A percentile compares a stretch with the other conserved stretches of the same genome.
phyloP scores from a whole-genome alignment of 441 rosid species.

The Pelargonium cotyledonis region DNA sequence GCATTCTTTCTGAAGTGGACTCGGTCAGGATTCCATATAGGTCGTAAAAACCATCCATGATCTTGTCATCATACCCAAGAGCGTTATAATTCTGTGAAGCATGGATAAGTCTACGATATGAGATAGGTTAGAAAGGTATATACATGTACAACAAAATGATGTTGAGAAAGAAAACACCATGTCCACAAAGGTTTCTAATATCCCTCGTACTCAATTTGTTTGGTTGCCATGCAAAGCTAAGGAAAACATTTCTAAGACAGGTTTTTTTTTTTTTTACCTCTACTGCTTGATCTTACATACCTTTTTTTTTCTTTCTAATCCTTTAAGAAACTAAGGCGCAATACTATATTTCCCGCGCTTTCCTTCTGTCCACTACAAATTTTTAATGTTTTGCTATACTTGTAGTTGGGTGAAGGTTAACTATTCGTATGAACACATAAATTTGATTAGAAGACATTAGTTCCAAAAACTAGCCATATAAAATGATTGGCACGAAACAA shows the following conservation, averaged over 20 bases:
- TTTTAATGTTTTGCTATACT: no score
- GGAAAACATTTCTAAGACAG: no score
- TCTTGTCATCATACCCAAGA: slow-evolving; percentile 92
- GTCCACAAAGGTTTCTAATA: slow-evolving; percentile 2
- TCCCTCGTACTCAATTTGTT: neutral
- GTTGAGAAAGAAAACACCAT: slow-evolving; percentile 17
- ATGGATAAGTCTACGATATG: slow-evolving; percentile 58
- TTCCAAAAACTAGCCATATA: neutral
- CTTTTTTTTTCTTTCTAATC: no score
- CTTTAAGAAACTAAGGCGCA: no score
- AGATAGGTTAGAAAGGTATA: slow-evolving; percentile 47
- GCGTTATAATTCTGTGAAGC: slow-evolving; percentile 86
- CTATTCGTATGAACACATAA: no score
- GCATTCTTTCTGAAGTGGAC: slow-evolving; percentile 66
- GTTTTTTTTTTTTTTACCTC: no score
- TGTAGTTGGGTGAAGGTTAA: no score
- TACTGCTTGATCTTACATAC: no score
- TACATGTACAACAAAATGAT: slow-evolving; percentile 21
- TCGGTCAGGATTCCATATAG: slow-evolving; percentile 61
- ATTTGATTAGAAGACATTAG: neutral
- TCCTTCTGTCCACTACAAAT: no score
- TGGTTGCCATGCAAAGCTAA: no score
- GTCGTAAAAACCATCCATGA: slow-evolving; percentile 93
- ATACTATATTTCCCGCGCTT: no score
- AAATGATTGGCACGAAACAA: neutral